Evolutionary conservation across 441 rosid species (phyloP), one percentile per base, ranked within the genome.

Genomic region (Sinapis alba): DNA sequence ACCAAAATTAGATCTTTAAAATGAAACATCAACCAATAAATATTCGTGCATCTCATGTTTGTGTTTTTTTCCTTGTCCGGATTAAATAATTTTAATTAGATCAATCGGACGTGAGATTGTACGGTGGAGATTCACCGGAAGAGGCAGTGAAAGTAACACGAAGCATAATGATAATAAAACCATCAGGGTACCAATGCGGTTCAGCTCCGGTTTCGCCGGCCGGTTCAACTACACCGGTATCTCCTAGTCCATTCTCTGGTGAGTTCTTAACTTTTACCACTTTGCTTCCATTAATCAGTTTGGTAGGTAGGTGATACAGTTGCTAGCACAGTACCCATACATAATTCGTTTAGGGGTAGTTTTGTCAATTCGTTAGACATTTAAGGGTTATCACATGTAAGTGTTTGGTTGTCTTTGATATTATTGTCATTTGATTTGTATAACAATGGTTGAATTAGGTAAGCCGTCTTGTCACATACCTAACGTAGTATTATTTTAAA

Each of bases 191-290:
- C 68, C 92, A 81, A 83, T 58, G 70, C 51, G 84, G 86, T 27
- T 86, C 98, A 53, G 94, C 98, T 7, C 96, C 96, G 65, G 88
- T 76, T 7, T 94, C 97, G 2, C 99, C 97, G 0, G 96, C 94
- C 53, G 94, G 94, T 7, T 89, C 96, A 34, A 87, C 83, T 24
- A 91, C 97, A 15, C 97, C 96, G 9, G 88, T 94, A 38, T 86
- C 99, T 12, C 77, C 54, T 7, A 47, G 54, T 47, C 54, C 81
- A 9, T 94, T 94, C 76, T 86, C 97, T 19, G 95, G 97, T 89
- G 75, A 89, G 88, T 28, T 16, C 62, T 5, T 8, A 41, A 10
- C 21, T 71, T 3, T 41, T 41, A 45, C 10, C 28, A 12, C 53
- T 59, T 70, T 53, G 47, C 63, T 2, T 57, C 43, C 3, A 3